Base-by-base conservation (phyloP, 805 yeast genomes). In the Saturnispora mendoncae region DNA sequence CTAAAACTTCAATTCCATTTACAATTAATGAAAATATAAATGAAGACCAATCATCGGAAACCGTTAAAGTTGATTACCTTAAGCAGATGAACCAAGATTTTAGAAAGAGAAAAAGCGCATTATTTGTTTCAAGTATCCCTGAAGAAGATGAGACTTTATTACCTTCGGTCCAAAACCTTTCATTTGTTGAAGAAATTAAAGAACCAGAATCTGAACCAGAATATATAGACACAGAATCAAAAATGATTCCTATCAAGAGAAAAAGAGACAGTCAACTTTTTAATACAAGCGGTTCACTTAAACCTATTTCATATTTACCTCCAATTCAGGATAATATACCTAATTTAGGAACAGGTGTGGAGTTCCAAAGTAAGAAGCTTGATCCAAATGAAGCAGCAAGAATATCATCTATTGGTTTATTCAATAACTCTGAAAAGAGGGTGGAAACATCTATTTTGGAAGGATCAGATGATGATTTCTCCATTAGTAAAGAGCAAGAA, bases 101-200 rank as follows among this genome's bases (percentile, higher is more conserved):
- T 67, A 66, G 50, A 67, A 68, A 41, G 74, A 73, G 56, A 62
- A 79, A 6, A 43, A 61, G 25, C 57, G 74, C 60, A 59, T 66
- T 64, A 54, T 65, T 31, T 19, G 24, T 14, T 8, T 26, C 31
- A 9, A 17, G n/a, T 3, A 24, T 8, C 26, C 25, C 19, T 19
- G 6, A 5, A 4, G 39, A 30, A 9, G 26, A 20, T 3, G 32
- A 36, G 3, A 6, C 28, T 14, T 15, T 27, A 14, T 20, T 21
- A 20, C 27, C 25, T 4, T 4, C 26, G 14, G 34, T 6, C n/a
- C 29, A 26, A 17, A 38, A 40, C 6, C 30, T 40, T 15, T 40
- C 43, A 6, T 40, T 42, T 14, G 46, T 47, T 12, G 47, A 38
- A 14, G 42, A 39, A 33, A 39, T 10, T 3, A 25, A n/a, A 26